These are phyloP conservation scores for Rutidosis leptorrhynchoides DNA, from an alignment of 129 eudicot species.

Conservation along the genomic window DNA sequence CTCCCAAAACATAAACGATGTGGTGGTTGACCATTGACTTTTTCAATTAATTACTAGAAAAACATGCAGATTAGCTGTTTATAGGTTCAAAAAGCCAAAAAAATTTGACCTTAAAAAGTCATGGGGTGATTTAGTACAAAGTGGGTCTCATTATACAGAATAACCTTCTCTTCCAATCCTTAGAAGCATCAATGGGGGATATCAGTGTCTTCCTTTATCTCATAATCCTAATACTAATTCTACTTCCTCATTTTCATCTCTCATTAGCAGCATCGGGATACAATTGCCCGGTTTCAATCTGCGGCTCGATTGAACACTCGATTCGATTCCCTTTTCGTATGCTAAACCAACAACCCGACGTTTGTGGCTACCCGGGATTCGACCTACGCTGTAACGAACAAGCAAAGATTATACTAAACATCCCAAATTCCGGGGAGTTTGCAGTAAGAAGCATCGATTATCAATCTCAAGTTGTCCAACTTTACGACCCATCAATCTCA, in stretches of 20 bases:
- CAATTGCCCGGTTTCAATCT: constrained; percentile 37
- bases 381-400: constrained; percentile 40
- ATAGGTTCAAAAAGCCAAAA: constrained; percentile 31
- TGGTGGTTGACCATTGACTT: constrained; percentile 24
- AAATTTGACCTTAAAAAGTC: constrained; percentile 34
- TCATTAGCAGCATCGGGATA: constrained; percentile 28
- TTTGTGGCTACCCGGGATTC: constrained; percentile 54
- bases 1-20: neutral
- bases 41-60: constrained; percentile 19
- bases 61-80: constrained; percentile 26
- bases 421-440: constrained; percentile 53
- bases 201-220: constrained; percentile 30
- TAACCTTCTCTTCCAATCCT: constrained; percentile 22
- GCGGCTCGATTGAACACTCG: constrained; percentile 27
- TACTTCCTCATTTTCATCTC: constrained; percentile 23
- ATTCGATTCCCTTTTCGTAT: constrained; percentile 51
- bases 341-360: constrained; percentile 30
- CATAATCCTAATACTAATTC: constrained; percentile 25
- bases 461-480: constrained; percentile 39
- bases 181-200: constrained; percentile 35
- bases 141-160: constrained; percentile 8
- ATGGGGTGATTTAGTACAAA: constrained; percentile 17
- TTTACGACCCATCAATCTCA: constrained; percentile 52
- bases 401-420: constrained; percentile 29
- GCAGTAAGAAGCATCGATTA: constrained; percentile 48